These are phyloP conservation scores for Trichoderma virens DNA, from an alignment of 495 filamentous ascomycete species.

Conservation along the genomic window DNA sequence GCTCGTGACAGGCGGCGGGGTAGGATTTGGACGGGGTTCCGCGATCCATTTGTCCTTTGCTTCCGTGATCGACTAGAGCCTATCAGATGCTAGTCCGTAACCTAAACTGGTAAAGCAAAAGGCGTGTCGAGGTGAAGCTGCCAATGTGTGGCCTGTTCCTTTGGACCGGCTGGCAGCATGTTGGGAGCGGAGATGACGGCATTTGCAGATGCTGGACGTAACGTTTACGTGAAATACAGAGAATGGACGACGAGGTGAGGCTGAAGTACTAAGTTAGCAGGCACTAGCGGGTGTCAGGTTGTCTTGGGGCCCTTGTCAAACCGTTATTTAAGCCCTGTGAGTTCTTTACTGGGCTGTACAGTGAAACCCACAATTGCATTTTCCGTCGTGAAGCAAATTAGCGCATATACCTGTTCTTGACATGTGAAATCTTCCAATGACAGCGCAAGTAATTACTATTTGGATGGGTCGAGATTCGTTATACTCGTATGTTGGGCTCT, in stretches of 20 bases:
- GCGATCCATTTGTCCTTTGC: background rate
- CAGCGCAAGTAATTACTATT: no score
- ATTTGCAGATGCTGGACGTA: background rate
- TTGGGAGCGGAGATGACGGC: background rate
- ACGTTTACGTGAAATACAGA: background rate
- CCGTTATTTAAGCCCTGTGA: background rate
- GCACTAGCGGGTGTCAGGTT: no score
- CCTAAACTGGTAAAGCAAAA: constrained; percentile 2
- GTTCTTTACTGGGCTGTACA: background rate
- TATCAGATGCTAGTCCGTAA: background rate
- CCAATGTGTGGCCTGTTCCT: background rate
- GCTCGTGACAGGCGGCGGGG: background rate
- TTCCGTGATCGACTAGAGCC: background rate
- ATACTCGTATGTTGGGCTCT: no score
- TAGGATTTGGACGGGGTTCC: background rate
- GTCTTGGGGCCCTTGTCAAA: background rate
- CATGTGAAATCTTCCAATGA: background rate
- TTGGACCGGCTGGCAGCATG: background rate
- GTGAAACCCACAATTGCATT: background rate
- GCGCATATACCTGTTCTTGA: background rate
- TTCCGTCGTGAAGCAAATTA: background rate
- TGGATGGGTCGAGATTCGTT: no score
- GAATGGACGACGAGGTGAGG: no score
- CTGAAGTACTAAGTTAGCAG: no score
- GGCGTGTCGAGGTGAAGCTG: background rate